These are phyloP conservation scores for Apiospora saccharicola DNA, from an alignment of 2,329 filamentous ascomycete genomes.

Conservation along the genomic window DNA sequence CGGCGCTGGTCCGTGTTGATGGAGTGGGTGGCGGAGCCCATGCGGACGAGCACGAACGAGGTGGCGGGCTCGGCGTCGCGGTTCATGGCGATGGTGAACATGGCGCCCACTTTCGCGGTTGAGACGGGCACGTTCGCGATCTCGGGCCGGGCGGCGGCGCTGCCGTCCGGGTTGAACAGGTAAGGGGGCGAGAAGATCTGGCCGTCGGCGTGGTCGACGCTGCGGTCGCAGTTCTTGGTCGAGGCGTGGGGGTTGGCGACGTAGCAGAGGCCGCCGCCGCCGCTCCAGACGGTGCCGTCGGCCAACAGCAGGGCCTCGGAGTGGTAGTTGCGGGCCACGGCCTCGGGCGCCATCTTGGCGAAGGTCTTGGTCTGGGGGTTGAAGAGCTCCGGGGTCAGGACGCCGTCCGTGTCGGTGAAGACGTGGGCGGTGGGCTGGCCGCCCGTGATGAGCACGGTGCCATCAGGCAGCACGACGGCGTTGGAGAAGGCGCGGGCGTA, in stretches of 20 bases:
- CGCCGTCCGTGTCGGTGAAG: slow-evolving; percentile 53
- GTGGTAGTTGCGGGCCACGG: slow-evolving; percentile 58
- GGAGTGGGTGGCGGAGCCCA: slow-evolving; percentile 59
- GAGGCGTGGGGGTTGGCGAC: slow-evolving; percentile 38
- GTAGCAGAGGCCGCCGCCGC: slow-evolving; percentile 61
- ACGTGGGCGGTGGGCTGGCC: slow-evolving; percentile 51
- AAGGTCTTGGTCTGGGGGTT: slow-evolving; percentile 51
- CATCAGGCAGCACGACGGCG: slow-evolving; percentile 47
- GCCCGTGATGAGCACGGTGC: slow-evolving; percentile 55
- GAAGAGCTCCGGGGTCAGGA: slow-evolving; percentile 55
- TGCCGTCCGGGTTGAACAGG: slow-evolving; percentile 55
- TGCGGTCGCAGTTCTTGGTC: slow-evolving; percentile 42
- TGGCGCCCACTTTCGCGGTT: slow-evolving; percentile 41
- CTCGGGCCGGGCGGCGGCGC: slow-evolving; percentile 47
- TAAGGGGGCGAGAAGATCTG: slow-evolving; percentile 65
- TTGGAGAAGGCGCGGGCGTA: slow-evolving; percentile 28
- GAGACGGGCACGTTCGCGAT: slow-evolving; percentile 45
- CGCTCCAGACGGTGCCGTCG: slow-evolving; percentile 58
- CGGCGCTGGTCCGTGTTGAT: slow-evolving; percentile 66
- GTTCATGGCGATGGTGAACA: slow-evolving; percentile 39
- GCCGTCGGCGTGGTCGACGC: slow-evolving; percentile 59
- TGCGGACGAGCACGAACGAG: slow-evolving; percentile 54
- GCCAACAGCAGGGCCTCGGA: slow-evolving; percentile 55
- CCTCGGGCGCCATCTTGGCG: slow-evolving; percentile 45
- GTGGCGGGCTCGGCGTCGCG: slow-evolving; percentile 34